Conservation (phyloP, 2,329 filamentous ascomycete genomes). For the Incumbomyces delicatus region DNA sequence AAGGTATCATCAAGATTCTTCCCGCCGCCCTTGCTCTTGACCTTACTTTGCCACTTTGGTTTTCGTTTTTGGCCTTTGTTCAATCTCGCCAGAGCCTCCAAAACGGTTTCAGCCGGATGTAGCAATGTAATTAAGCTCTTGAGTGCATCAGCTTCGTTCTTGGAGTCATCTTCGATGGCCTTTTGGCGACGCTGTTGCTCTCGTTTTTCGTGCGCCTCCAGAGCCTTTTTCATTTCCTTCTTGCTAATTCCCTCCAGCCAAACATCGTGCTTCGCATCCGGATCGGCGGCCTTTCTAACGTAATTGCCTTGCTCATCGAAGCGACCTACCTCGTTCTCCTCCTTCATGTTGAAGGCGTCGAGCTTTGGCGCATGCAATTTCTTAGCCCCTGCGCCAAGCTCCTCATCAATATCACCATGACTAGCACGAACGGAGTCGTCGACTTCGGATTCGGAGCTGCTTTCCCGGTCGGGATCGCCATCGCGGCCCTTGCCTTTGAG, state of each 20-base stretch:
- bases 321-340: slow-evolving; percentile 81
- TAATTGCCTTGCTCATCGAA: slow-evolving; percentile 91
- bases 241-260: slow-evolving; percentile 92
- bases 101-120: slow-evolving; percentile 70
- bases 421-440: slow-evolving; percentile 61
- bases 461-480: slow-evolving; percentile 56
- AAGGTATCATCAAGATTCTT: slow-evolving; percentile 6
- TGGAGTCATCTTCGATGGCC: slow-evolving; percentile 62
- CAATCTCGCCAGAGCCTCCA: slow-evolving; percentile 78
- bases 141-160: slow-evolving; percentile 65
- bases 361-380: slow-evolving; percentile 90
- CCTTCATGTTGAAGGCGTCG: slow-evolving; percentile 89
- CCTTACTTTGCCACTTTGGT: slow-evolving; percentile 53
- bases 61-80: slow-evolving; percentile 56
- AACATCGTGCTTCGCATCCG: slow-evolving; percentile 78
- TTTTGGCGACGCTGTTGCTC: slow-evolving; percentile 65
- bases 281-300: slow-evolving; percentile 77
- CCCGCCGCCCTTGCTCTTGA: slow-evolving; percentile 21
- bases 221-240: slow-evolving; percentile 82
- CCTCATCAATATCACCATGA: slow-evolving; percentile 70
- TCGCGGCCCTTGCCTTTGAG: slow-evolving; percentile 21
- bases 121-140: slow-evolving; percentile 61
- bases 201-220: slow-evolving; percentile 75
- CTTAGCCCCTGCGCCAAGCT: slow-evolving; percentile 79
- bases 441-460: slow-evolving; percentile 46